A percentile compares a stretch with the other conserved stretches of the same genome.
Conservation (phyloP, 179 eudicot species). For the Heliamphora ciliata region DNA sequence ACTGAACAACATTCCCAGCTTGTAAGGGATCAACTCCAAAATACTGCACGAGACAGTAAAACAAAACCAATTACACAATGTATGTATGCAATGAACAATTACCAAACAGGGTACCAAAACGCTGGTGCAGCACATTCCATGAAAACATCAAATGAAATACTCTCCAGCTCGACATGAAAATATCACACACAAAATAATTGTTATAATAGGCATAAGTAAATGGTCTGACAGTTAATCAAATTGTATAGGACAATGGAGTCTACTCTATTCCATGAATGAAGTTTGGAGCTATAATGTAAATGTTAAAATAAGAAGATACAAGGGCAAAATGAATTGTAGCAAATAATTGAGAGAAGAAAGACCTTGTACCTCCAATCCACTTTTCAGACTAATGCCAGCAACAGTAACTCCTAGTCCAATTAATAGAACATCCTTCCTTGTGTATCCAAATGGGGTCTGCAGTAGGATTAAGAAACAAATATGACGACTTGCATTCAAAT, state of each 20-base stretch:
- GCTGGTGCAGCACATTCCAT: not conserved
- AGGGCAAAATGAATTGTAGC: not conserved
- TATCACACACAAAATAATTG: not conserved
- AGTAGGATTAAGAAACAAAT: slow-evolving; percentile 11
- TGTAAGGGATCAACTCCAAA: slow-evolving; percentile 88
- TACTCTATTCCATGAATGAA: not conserved
- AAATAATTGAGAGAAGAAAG: not conserved
- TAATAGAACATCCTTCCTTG: slow-evolving; percentile 85
- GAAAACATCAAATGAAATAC: not conserved
- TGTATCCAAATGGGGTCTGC: slow-evolving; percentile 79
- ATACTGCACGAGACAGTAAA: slow-evolving; percentile 37
- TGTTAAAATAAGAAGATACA: not conserved
- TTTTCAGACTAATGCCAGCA: slow-evolving; percentile 62
- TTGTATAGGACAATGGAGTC: not conserved
- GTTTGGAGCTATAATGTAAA: not conserved
- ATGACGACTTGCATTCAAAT: not conserved
- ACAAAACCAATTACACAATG: slow-evolving; percentile 5
- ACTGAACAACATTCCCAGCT: slow-evolving; percentile 93
- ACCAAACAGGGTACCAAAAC: not conserved
- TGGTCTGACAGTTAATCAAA: slow-evolving; percentile 4
- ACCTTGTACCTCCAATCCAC: slow-evolving; percentile 72
- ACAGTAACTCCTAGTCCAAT: slow-evolving; percentile 83
- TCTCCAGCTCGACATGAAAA: not conserved
- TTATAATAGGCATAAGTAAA: not conserved
- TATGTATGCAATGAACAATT: too few species aligned